Conservation (phyloP, 75 land plant species). For the Picea glauca region DNA sequence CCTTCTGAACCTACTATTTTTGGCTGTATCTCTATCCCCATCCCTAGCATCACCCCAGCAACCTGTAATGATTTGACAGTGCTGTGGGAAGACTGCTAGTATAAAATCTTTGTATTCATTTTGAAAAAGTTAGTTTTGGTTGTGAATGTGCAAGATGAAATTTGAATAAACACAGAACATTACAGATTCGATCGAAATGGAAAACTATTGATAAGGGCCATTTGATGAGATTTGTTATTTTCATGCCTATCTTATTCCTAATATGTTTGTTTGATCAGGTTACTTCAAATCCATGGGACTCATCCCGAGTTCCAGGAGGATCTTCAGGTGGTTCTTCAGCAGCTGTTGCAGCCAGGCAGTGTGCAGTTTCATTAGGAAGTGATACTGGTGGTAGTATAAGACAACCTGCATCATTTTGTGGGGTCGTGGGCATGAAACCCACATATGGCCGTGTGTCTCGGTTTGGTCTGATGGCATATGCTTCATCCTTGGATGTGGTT, state of each 20-base stretch:
- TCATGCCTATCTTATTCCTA: background rate
- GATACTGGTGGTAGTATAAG: constrained; percentile 98
- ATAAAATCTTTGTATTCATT: no score
- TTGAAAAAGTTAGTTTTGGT: no score
- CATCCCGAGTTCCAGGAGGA: constrained; percentile 89
- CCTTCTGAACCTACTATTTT: no score
- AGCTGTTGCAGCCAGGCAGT: constrained; percentile 91
- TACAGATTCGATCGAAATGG: background rate
- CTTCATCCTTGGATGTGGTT: constrained; percentile 93
- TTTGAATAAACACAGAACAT: no score
- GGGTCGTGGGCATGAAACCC: constrained; percentile 93
- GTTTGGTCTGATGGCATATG: constrained; percentile 95
- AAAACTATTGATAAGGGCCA: background rate
- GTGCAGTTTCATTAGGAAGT: constrained; percentile 85
- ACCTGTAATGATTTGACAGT: no score
- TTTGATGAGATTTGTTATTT: background rate
- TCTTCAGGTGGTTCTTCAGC: constrained; percentile 98
- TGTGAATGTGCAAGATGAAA: no score
- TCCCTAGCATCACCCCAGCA: no score
- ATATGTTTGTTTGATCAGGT: constrained; percentile 44
- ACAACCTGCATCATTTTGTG: constrained; percentile 98
- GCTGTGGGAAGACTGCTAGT: no score
- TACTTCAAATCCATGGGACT: constrained; percentile 95
- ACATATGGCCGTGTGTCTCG: constrained; percentile 96
- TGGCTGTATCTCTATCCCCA: no score